Evolutionary conservation across 257 asterid species (phyloP), one percentile per base, ranked within the genome.

Genomic region (Rehmannia glutinosa): DNA sequence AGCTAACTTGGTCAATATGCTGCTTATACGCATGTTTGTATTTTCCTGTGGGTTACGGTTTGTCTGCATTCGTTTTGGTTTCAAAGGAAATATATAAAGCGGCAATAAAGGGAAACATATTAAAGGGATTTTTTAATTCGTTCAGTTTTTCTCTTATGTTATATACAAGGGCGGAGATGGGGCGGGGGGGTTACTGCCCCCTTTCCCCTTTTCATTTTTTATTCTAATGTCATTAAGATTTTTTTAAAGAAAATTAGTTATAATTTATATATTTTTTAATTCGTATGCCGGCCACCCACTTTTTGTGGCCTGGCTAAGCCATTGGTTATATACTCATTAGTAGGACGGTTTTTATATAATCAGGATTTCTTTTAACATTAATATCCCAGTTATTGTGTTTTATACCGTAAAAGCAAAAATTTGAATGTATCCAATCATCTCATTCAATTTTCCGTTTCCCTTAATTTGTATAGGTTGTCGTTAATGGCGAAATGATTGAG

Each of bases 401-500:
- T 23, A 23, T 61, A 39, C 5, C 13, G 0, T 21, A 12, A n/a
- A 39, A 12, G 39, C 23, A 6, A 17, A 59, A 39, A 61, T 21
- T 12, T 20, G 33, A 21, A 12, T 8, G 5, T 41, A 41, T 24
- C 23, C 51, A 60, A 10, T 24, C n/a, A 5, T 15, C 23, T 38
- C 38, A 38, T n/a, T 69, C 32, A 65, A 21, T 36, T 58, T 58
- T 9, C 36, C 3, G 9, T 2, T 15, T n/a, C 38, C 36, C 20
- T 38, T 21, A 5, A 53, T 24, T 60, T 38, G 13, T 63, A 15
- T 63, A 92, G 98, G 96, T 92, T 39, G 98, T 92, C 23, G 97
- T 90, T 23, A 73, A 60, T 57, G 97, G 97, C 33, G 97, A 90
- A 74, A 81, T 90, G 93, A 90, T 92, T 3, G 96, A 92, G 75